phyloP scores from a whole-genome alignment of 257 asterid genomes.

The Penstemon barbatus region DNA sequence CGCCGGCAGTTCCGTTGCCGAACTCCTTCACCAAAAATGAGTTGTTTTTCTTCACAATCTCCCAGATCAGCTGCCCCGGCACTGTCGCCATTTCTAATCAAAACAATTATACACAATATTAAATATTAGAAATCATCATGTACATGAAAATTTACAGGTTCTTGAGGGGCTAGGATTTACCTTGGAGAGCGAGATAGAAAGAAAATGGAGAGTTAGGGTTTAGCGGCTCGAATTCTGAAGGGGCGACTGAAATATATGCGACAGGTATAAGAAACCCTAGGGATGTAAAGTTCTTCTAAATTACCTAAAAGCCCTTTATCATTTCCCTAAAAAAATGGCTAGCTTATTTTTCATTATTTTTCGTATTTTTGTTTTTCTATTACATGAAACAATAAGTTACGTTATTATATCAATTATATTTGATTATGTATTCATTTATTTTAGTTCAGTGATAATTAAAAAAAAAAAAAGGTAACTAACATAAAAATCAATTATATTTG shows the following conservation, averaged over 20 bases:
- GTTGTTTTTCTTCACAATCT: constrained; percentile 89
- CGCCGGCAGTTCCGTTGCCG: constrained; percentile 75
- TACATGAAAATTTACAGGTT: background rate
- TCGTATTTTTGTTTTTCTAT: too few species aligned
- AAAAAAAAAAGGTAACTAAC: too few species aligned
- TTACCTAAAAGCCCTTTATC: background rate
- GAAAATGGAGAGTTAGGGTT: constrained; percentile 37
- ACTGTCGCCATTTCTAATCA: constrained; percentile 68
- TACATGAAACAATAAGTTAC: too few species aligned
- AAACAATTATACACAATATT: background rate
- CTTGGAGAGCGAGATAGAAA: constrained; percentile 18
- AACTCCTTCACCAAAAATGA: constrained; percentile 76
- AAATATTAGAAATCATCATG: background rate
- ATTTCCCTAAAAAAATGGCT: too few species aligned
- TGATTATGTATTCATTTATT: too few species aligned
- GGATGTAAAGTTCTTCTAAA: background rate
- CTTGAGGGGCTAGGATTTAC: constrained; percentile 24
- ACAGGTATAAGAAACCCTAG: background rate
- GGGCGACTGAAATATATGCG: constrained; percentile 21
- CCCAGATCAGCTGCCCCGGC: constrained; percentile 93
- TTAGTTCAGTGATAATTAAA: too few species aligned
- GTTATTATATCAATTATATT: too few species aligned
- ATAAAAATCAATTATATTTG: too few species aligned
- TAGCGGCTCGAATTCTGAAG: constrained; percentile 31
- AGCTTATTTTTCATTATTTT: too few species aligned